Evolutionary conservation across 2,329 filamentous ascomycete genomes (phyloP).

Genomic region (Epichloe elymi): DNA sequence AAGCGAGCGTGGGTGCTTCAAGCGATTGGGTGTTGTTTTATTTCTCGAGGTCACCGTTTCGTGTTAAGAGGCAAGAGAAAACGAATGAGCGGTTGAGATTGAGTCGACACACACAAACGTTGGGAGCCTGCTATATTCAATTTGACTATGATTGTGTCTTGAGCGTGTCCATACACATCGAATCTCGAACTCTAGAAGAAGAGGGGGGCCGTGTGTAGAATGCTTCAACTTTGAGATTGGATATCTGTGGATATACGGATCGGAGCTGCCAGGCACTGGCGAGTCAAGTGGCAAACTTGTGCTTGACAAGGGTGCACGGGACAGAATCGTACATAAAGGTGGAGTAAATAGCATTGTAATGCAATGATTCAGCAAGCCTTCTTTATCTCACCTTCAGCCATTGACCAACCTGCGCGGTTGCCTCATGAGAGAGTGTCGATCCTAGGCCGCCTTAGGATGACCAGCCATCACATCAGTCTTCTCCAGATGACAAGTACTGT

Average conservation of each 20-base stretch:
- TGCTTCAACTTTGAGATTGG: neutral
- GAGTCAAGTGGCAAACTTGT: neutral
- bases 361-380: neutral
- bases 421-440: neutral
- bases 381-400: neutral
- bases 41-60: neutral
- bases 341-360: neutral
- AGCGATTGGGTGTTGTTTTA: neutral
- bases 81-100: neutral
- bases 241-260: neutral
- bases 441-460: neutral
- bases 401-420: neutral
- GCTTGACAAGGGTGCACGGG: neutral
- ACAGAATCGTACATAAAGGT: neutral
- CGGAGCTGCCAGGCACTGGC: neutral
- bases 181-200: neutral
- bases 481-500: neutral
- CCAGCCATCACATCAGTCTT: neutral
- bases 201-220: neutral
- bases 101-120: neutral
- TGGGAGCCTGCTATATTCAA: neutral
- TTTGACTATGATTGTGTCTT: neutral
- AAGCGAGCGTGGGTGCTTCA: neutral
- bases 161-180: neutral
- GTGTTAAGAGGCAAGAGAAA: neutral